Evolutionary conservation across 345 rosid genomes (phyloP), one percentile per base, ranked within the genome.

Genomic region (Pistacia vera): DNA sequence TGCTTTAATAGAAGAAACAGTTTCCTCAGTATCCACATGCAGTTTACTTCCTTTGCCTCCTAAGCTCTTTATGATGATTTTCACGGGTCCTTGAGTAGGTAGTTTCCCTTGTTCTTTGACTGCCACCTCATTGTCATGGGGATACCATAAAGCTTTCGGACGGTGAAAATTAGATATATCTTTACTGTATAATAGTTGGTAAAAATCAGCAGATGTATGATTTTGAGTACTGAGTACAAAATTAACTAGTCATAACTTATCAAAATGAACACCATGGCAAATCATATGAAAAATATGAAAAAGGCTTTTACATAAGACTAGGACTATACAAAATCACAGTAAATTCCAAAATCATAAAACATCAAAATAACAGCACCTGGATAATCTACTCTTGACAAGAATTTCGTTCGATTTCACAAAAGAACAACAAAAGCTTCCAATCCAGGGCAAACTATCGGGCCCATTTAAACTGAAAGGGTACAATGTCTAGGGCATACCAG

Each of bases 21-120:
- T 86, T 87, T 96, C 98, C 81, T 92, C 97, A 73, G 90, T 84
- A 71, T 92, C 92, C 56, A 96, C 97, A 80, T 93, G 91, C 57
- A 96, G 86, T 83, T 92, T 93, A 82, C 92, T 91, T 80, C 97
- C 99, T 83, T 93, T 96, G 73, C 99, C 99, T 72, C 99, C 99
- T 80, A 96, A 84, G 83, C 98, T 96, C 93, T 93, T 96, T 48
- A 96, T 73, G 72, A 96, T 83, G 70, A 93, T 82, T 84, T 91
- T 93, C 99, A 93, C 91, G 63, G 92, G 87, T 51, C 99, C 95
- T 68, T 82, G 85, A 5, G 95, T 83, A 38, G 96, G 91, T 64
- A 90, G 85, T 88, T 90, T 92, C 74, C 89, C 93, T 86, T 87
- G 97, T 77, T 89, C 91, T 84, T 92, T 92, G 73, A 91, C 92